Evolutionary conservation across 805 yeast genomes (phyloP).

Genomic region (Saccharomycopsis synnaedendra): DNA sequence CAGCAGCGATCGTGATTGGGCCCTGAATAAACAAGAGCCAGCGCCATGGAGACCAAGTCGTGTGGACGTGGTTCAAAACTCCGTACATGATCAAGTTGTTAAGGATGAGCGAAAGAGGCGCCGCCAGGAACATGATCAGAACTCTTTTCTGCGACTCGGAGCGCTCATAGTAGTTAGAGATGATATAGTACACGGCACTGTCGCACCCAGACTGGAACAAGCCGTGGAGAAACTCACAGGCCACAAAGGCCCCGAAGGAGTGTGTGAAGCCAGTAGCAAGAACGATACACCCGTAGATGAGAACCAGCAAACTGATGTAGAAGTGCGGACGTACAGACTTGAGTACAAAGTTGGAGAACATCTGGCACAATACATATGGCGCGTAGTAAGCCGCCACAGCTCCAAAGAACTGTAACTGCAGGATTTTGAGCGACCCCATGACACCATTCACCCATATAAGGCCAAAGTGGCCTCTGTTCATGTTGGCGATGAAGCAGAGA

Average conservation of each 20-base stretch:
- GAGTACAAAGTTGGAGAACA: conserved; percentile 52
- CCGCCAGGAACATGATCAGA: conserved; percentile 54
- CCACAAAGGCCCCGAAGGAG: conserved; percentile 47
- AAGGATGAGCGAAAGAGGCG: conserved; percentile 52
- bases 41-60: conserved; percentile 26
- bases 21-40: conserved; percentile 44
- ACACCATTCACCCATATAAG: conserved; percentile 62
- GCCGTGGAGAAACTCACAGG: conserved; percentile 57
- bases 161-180: conserved; percentile 55
- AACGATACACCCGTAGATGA: conserved; percentile 50
- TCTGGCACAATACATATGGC: conserved; percentile 55
- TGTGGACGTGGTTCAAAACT: conserved; percentile 17
- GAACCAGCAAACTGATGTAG: conserved; percentile 49
- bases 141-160: conserved; percentile 60
- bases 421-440: conserved; percentile 37
- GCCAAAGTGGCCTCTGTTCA: conserved; percentile 66
- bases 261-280: conserved; percentile 54
- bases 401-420: conserved; percentile 47
- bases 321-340: conserved; percentile 51
- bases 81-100: conserved; percentile 23
- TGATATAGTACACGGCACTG: conserved; percentile 63
- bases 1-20: conserved; percentile 23
- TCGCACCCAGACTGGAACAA: conserved; percentile 60
- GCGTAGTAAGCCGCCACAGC: conserved; percentile 63
- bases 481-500: conserved; percentile 55